Percentiles rank a stretch among this genome's conserved stretches.
Conservation (phyloP, 768 basidiomycete species). For the Tulasnella calospora region DNA sequence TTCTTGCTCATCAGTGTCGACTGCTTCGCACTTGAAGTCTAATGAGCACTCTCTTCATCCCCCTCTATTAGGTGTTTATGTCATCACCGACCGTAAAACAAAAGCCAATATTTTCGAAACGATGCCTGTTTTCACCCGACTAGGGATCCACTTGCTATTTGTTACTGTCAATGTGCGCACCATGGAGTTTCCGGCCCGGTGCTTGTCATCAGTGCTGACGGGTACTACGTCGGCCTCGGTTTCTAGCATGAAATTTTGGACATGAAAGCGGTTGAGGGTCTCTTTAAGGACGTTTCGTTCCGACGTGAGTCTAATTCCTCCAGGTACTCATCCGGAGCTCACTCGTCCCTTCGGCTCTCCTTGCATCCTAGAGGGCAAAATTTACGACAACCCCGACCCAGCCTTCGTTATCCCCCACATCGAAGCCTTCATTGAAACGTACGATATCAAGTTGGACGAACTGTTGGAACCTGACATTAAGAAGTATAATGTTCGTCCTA, state of each 20-base stretch:
- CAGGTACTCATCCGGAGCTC: neutral
- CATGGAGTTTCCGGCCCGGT: neutral
- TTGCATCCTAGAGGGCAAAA: constrained; percentile 21
- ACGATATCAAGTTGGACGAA: constrained; percentile 53
- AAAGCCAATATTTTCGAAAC: constrained; percentile 56
- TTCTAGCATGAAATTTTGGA: constrained; percentile 40
- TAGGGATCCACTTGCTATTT: constrained; percentile 75
- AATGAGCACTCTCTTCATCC: neutral
- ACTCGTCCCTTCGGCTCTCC: too few relatives aligned
- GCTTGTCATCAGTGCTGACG: too few relatives aligned
- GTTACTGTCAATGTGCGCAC: constrained; percentile 41
- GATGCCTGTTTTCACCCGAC: constrained; percentile 66
- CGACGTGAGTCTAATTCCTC: constrained; percentile 36
- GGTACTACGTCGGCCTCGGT: neutral
- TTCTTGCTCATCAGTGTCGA: neutral
- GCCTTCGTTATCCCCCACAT: constrained; percentile 25
- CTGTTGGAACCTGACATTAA: constrained; percentile 59
- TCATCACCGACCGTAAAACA: constrained; percentile 35
- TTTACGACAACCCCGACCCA: constrained; percentile 26
- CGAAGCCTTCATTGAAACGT: constrained; percentile 48
- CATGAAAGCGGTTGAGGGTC: constrained; percentile 44
- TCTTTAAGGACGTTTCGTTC: constrained; percentile 53
- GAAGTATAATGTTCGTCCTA: constrained; percentile 44
- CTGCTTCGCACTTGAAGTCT: neutral
- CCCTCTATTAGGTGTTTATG: constrained; percentile 33